phyloP scores from a whole-genome alignment of 768 basidiomycete genomes.

The Mycena pura region DNA sequence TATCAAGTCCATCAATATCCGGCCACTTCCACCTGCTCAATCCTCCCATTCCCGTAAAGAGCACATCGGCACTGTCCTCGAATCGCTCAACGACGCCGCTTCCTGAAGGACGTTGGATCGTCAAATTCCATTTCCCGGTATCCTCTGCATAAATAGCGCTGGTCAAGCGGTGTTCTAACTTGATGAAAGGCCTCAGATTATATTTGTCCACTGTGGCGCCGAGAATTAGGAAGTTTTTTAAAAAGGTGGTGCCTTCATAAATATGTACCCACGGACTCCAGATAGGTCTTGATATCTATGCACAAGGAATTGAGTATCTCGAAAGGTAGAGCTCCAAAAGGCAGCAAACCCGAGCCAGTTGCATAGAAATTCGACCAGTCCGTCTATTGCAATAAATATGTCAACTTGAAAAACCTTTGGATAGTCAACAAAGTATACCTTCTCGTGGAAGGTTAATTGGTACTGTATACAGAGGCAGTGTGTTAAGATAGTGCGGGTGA shows the following conservation, averaged over 20 bases:
- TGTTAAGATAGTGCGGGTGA: conserved; percentile 19
- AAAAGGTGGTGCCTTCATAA: background rate
- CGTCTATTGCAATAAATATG: conserved; percentile 40
- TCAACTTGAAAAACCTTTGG: background rate
- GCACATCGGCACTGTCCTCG: conserved; percentile 61
- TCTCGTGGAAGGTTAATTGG: conserved; percentile 63
- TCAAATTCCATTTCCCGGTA: conserved; percentile 63
- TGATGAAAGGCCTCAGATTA: conserved; percentile 58
- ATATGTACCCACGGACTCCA: conserved; percentile 46
- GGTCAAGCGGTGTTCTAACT: conserved; percentile 60
- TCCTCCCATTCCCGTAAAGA: conserved; percentile 60
- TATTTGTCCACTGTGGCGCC: conserved; percentile 54
- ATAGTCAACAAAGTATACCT: conserved; percentile 39
- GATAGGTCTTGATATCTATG: conserved; percentile 58
- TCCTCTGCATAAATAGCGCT: conserved; percentile 57
- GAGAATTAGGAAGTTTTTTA: background rate
- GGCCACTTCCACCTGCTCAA: conserved; percentile 74
- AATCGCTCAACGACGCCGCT: conserved; percentile 48
- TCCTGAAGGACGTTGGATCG: conserved; percentile 41
- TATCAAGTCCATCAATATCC: conserved; percentile 61
- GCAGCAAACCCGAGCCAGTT: conserved; percentile 47
- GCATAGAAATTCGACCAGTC: conserved; percentile 71
- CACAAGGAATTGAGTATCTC: background rate
- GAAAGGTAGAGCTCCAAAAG: background rate
- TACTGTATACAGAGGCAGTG: conserved; percentile 48